Conservation (phyloP, 257 asterid genomes). For the Cinchona pubescens region DNA sequence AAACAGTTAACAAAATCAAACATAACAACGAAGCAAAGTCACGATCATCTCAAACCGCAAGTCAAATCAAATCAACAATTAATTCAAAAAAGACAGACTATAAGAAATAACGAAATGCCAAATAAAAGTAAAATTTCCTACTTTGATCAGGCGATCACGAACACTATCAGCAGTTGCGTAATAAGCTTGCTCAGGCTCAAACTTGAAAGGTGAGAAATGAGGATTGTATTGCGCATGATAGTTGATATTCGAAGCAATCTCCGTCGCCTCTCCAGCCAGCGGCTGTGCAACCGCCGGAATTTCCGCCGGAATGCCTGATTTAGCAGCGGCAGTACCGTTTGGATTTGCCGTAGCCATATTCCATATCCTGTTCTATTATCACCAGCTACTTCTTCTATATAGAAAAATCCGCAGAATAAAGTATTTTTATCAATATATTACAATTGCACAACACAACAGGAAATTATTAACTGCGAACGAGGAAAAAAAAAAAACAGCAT, state of each 20-base stretch:
- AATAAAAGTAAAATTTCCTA: conserved; percentile 17
- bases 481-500: neutral
- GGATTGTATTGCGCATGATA: conserved; percentile 88
- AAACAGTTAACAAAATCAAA: neutral
- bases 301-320: conserved; percentile 34
- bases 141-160: conserved; percentile 86
- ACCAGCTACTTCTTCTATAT: neutral
- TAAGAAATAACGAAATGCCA: neutral
- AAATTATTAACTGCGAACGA: neutral
- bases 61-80: neutral
- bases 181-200: conserved; percentile 89
- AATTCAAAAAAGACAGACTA: neutral
- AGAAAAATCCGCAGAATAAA: too few relatives aligned
- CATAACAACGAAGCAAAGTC: neutral
- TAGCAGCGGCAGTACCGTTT: conserved; percentile 29
- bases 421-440: too few relatives aligned
- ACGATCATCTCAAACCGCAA: neutral
- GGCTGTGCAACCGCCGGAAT: conserved; percentile 74
- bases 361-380: conserved; percentile 36
- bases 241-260: conserved; percentile 83
- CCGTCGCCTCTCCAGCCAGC: conserved; percentile 52
- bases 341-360: conserved; percentile 34
- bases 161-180: conserved; percentile 96
- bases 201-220: conserved; percentile 88
- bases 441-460: too few relatives aligned